Percentiles rank a stretch among this genome's conserved stretches.
Evolutionary conservation across 2,329 filamentous ascomycete genomes (phyloP).

Genomic region (Pyricularia grisea): DNA sequence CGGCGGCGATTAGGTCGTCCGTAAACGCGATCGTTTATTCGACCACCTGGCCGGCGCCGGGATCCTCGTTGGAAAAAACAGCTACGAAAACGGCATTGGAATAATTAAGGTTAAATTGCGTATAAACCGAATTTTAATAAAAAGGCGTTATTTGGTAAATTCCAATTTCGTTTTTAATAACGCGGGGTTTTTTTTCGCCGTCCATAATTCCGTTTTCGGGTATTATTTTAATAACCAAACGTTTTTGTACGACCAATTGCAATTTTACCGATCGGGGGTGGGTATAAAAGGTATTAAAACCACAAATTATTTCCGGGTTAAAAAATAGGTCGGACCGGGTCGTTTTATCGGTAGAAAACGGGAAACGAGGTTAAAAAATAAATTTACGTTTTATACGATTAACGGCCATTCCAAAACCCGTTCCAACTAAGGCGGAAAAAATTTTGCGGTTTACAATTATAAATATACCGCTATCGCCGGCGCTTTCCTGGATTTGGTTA

Average conservation of each 20-base stretch:
- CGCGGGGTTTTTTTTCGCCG: slow-evolving; percentile 25
- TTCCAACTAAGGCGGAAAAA: slow-evolving; percentile 46
- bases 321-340: not conserved
- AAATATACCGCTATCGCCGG: slow-evolving; percentile 36
- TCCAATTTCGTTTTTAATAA: slow-evolving; percentile 23
- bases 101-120: slow-evolving; percentile 47
- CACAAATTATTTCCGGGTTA: slow-evolving; percentile 26
- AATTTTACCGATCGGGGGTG: slow-evolving; percentile 39
- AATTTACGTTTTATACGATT: slow-evolving; percentile 26
- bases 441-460: slow-evolving; percentile 43
- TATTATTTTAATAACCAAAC: slow-evolving; percentile 32
- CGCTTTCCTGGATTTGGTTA: slow-evolving; percentile 20
- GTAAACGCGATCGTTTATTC: slow-evolving; percentile 39
- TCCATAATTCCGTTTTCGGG: slow-evolving; percentile 38
- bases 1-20: slow-evolving; percentile 33
- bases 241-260: slow-evolving; percentile 33
- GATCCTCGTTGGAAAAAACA: slow-evolving; percentile 38
- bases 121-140: slow-evolving; percentile 44
- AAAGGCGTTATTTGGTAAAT: slow-evolving; percentile 42
- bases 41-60: slow-evolving; percentile 39
- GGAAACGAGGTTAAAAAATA: not conserved
- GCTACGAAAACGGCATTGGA: slow-evolving; percentile 39
- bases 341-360: not conserved
- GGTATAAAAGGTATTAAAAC: slow-evolving; percentile 39
- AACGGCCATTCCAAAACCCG: slow-evolving; percentile 37